These are phyloP conservation scores for Balakata baccata DNA, from an alignment of 345 rosid species.

Conservation along the genomic window DNA sequence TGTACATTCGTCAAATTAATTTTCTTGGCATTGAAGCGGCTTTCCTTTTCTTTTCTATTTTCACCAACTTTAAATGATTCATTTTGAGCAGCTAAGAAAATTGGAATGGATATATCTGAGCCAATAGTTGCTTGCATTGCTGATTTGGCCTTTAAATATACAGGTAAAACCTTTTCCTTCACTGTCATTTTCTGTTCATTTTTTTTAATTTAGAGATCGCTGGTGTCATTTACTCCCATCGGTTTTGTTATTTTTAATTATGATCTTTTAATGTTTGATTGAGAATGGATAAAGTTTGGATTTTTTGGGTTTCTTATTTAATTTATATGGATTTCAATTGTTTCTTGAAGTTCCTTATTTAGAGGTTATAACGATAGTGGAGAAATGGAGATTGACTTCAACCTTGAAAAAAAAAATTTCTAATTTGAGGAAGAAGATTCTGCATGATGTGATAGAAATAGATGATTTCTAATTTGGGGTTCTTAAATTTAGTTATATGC, in stretches of 20 bases:
- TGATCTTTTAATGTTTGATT: neutral
- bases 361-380: neutral
- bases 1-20: neutral
- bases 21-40: neutral
- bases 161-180: slow-evolving; percentile 41
- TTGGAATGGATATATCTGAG: slow-evolving; percentile 57
- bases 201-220: neutral
- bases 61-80: neutral
- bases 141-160: slow-evolving; percentile 70
- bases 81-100: slow-evolving; percentile 53
- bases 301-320: neutral
- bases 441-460: neutral
- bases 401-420: neutral
- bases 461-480: no score
- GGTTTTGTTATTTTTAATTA: neutral
- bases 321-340: neutral
- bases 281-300: neutral
- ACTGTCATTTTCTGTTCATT: neutral
- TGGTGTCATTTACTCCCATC: neutral
- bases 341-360: neutral
- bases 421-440: neutral
- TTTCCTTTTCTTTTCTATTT: slow-evolving; percentile 11
- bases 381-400: no score
- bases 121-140: slow-evolving; percentile 64
- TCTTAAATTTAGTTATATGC: no score